phyloP scores from a whole-genome alignment of 768 basidiomycete genomes.

The Coprinopsis marcescibilis region DNA sequence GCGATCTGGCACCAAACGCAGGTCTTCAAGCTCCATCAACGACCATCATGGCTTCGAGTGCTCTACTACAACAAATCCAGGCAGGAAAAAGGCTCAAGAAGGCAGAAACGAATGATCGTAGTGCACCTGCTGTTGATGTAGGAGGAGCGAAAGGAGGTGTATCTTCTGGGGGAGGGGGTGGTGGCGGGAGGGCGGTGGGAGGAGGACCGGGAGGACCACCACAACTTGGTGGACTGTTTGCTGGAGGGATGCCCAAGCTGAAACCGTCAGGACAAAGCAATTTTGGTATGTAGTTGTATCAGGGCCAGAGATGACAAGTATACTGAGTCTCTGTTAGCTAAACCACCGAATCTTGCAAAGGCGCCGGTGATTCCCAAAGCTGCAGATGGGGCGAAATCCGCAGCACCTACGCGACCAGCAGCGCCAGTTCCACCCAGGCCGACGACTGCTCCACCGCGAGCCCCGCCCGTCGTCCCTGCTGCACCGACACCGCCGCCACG shows the following conservation, averaged over 20 bases:
- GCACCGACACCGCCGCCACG: conserved; percentile 26
- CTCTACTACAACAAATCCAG: conserved; percentile 77
- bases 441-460: conserved; percentile 20
- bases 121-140: conserved; percentile 56
- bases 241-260: conserved; percentile 87
- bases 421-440: conserved; percentile 8
- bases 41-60: conserved; percentile 60
- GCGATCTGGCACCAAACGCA: neutral
- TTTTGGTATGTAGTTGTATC: conserved; percentile 36
- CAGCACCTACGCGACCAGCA: conserved; percentile 3
- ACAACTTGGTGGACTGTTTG: conserved; percentile 80
- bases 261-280: conserved; percentile 68
- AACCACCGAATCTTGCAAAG: conserved; percentile 57
- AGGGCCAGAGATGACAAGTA: conserved; percentile 1
- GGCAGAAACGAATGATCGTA: conserved; percentile 76
- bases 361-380: conserved; percentile 61
- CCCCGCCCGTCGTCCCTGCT: conserved; percentile 24
- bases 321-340: conserved; percentile 34
- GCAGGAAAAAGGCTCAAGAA: conserved; percentile 80
- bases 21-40: neutral
- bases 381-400: conserved; percentile 2
- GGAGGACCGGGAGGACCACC: conserved; percentile 39
- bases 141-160: conserved; percentile 22
- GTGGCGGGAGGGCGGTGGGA: conserved; percentile 9
- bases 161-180: conserved; percentile 7